Percentiles rank a stretch among this genome's conserved stretches.
Evolutionary conservation across 805 yeast genomes (phyloP).

Genomic region (Cyberlindnera galapagoensis): DNA sequence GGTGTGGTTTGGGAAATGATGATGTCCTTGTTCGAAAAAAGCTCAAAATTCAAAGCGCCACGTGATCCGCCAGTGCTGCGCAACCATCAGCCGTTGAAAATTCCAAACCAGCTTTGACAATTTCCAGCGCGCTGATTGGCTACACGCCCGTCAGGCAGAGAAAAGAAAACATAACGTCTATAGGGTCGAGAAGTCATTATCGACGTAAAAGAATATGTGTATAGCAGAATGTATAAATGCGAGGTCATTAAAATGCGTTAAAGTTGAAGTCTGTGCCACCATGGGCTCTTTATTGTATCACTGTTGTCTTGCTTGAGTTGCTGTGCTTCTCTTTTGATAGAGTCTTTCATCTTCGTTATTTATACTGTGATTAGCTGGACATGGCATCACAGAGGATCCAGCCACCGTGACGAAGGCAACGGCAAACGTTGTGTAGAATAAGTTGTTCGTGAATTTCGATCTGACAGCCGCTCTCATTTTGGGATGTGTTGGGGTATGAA

Average conservation of each 20-base stretch:
- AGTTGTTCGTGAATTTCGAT: constrained; percentile 42
- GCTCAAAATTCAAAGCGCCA: not conserved
- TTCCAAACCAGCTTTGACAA: too few species aligned
- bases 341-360: constrained; percentile 32
- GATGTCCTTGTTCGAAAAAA: not conserved
- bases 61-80: too few species aligned
- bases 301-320: constrained; percentile 4
- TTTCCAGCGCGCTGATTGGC: constrained; percentile 10
- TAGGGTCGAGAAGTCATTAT: too few species aligned
- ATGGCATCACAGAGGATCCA: constrained; percentile 34
- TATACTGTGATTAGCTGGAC: constrained; percentile 37
- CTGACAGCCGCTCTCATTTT: constrained; percentile 47
- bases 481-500: not conserved
- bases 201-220: too few species aligned
- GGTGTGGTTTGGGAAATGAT: too few species aligned
- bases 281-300: not conserved
- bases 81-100: too few species aligned
- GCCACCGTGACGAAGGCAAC: constrained; percentile 47
- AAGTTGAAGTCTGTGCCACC: constrained; percentile 4
- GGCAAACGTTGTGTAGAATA: constrained; percentile 55
- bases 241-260: constrained; percentile 3
- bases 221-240: not conserved
- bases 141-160: not conserved
- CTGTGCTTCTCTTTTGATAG: constrained; percentile 15
- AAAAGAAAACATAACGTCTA: constrained; percentile 1